Base-by-base conservation (phyloP, 1,284 basidiomycete species). In the Omphalotus olearius region DNA sequence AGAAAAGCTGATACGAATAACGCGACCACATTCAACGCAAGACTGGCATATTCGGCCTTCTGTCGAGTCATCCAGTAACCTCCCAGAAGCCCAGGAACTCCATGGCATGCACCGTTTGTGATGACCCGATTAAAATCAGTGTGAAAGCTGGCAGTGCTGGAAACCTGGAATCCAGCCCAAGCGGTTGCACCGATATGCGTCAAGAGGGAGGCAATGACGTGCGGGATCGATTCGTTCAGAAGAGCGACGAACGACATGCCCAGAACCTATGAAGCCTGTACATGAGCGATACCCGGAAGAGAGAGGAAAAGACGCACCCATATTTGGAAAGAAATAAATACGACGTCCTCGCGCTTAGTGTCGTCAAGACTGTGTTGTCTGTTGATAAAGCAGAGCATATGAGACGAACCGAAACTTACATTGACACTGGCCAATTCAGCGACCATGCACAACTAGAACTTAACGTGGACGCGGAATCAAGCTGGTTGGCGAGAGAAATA, bases 211-310 rank as follows among this genome's bases (percentile, higher is more conserved):
- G 87, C 85, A 37, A 85, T 66, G 47, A 83, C 82, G 57, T 91
- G 88, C 4, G 88, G 88, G 50, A 90, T 86, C 0, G 88, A 90
- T 66, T 91, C 88, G 62, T 91, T 89, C 48, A 89, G 66, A 43
- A 91, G 67, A 4, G 88, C 88, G 42, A 88, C 83, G 37, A 86
- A 58, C 3, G 87, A 89, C 82, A 91, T 86, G 35, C 84, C 86
- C 18, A 91, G 69, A 36, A 52, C 51, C 51, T 52, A 35, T 33
- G 30, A 33, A 33, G 13, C 30, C 13, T 13, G 30, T 13, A 23
- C 14, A 18, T 23, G 18, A 42, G 20, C 6, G 30, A 37, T 42
- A 39, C 40, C 9, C n/a, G 26, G n/a, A 11, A 33, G 13, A 13
- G 38, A 10, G 6, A 20, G 4, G 9, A 18, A 42, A 16, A 9